Base-by-base conservation (phyloP, 371 early-diverging fungal species). In the Mortierella sp. region DNA sequence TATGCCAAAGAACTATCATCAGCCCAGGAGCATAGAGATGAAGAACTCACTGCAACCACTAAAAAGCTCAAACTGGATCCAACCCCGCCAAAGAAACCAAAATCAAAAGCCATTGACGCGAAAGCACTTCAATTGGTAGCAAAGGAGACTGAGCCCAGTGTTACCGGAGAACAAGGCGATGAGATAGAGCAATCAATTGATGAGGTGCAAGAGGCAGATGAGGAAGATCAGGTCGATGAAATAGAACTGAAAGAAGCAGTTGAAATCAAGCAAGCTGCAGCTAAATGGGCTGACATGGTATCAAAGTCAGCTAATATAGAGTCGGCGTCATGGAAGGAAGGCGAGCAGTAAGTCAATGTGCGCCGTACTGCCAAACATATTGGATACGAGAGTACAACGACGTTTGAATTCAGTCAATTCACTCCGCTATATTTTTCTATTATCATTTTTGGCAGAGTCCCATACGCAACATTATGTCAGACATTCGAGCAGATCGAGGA, bases 401-500 rank as follows among this genome's bases (percentile, higher is more conserved):
- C 10, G 40, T 40, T 40, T 40, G 3, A 13, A 40, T 13, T 40
- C n/a, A 40, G 13, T 40, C 40, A 13, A 40, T 40, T 3, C 10
- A 17, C 17, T n/a, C 47, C 47, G 2, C 17, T n/a, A 17, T n/a
- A 47, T 47, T 47, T 29, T 54, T 12, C 28, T 42, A 7, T 7
- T 37, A n/a, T 54, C n/a, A n/a, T 34, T 13, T 13, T 10, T 43
- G 26, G 10, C 51, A 92, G 92, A 60, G 90, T 97, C 2, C 94
- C 96, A 26, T 98, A 96, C 81, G 83, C 91, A 51, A 92, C 89
- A 0, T 85, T 99, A 7, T 97, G 97, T 85, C 88, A 92, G 54
- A 93, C 94, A 1, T 97, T 98, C 82, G 97, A 94, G 64, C 69
- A 80, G 40, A 93, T 97, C 60, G 97, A 96, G 78, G 87, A 59